These are phyloP conservation scores for Nemania sp. DNA, from an alignment of 2,329 filamentous ascomycete genomes.

Conservation along the genomic window DNA sequence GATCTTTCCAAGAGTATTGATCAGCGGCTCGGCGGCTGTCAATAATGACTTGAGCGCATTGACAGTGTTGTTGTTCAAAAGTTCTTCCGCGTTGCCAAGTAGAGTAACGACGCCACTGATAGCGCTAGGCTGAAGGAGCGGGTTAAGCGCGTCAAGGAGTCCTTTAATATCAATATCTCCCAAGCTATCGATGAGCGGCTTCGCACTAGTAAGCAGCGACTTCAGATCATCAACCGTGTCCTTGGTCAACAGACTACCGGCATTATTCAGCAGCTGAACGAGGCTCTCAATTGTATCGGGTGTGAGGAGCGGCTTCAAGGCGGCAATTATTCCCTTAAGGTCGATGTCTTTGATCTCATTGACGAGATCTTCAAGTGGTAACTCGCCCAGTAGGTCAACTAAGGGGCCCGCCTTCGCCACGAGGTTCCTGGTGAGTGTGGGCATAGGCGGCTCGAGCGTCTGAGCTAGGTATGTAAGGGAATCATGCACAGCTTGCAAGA, in stretches of 20 bases:
- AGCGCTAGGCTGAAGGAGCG: slow-evolving; percentile 52
- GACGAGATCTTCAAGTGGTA: slow-evolving; percentile 52
- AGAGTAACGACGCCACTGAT: slow-evolving; percentile 49
- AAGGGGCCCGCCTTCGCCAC: slow-evolving; percentile 47
- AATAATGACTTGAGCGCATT: slow-evolving; percentile 47
- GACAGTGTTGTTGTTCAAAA: slow-evolving; percentile 48
- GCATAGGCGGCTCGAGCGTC: slow-evolving; percentile 55
- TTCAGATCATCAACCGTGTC: slow-evolving; percentile 38
- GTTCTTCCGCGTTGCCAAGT: slow-evolving; percentile 48
- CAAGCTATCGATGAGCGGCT: slow-evolving; percentile 36
- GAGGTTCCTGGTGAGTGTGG: slow-evolving; percentile 45
- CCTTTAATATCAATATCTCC: slow-evolving; percentile 45
- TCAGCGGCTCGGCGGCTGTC: slow-evolving; percentile 50
- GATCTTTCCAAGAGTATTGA: slow-evolving; percentile 51
- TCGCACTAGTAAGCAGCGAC: slow-evolving; percentile 27
- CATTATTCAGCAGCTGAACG: slow-evolving; percentile 36
- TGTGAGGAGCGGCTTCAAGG: slow-evolving; percentile 51
- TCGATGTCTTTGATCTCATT: slow-evolving; percentile 52
- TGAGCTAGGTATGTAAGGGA: slow-evolving; percentile 56
- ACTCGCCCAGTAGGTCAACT: slow-evolving; percentile 49
- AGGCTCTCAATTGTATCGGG: slow-evolving; percentile 36
- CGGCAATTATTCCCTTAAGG: slow-evolving; percentile 51
- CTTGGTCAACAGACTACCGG: slow-evolving; percentile 35
- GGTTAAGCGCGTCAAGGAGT: slow-evolving; percentile 52
- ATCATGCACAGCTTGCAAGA: slow-evolving; percentile 56